A percentile compares a stretch with the other conserved stretches of the same genome.
phyloP scores from a whole-genome alignment of 805 yeast genomes.

The Danielia oregonensis region DNA sequence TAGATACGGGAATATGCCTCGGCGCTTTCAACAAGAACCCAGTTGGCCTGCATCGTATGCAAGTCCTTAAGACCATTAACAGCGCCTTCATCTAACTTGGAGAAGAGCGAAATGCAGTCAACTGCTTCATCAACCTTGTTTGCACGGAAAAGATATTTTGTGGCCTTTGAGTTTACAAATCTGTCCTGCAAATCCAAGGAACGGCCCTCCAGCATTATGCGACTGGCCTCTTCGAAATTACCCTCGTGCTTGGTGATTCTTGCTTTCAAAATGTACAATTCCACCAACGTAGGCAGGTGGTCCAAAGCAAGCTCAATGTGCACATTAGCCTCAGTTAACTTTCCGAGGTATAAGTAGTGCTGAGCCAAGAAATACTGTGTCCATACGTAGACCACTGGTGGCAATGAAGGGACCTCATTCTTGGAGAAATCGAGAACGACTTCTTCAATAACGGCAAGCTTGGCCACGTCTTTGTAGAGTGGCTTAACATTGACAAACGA shows the following conservation, averaged over 20 bases:
- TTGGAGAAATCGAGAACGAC: conserved; percentile 50
- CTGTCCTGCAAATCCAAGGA: conserved; percentile 82
- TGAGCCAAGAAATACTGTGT: conserved; percentile 73
- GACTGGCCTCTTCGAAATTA: conserved; percentile 58
- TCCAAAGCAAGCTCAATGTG: conserved; percentile 59
- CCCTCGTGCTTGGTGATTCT: conserved; percentile 73
- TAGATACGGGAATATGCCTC: conserved; percentile 71
- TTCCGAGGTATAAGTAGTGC: conserved; percentile 58
- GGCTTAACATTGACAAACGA: conserved; percentile 84
- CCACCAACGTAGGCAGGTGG: conserved; percentile 83
- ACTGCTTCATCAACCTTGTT: conserved; percentile 71
- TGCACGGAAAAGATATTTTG: conserved; percentile 78
- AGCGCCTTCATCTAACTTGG: conserved; percentile 70
- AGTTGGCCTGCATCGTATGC: conserved; percentile 84
- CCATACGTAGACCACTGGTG: conserved; percentile 59
- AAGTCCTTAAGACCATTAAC: conserved; percentile 84
- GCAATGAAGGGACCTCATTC: conserved; percentile 21
- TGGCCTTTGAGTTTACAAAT: conserved; percentile 83
- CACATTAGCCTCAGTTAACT: conserved; percentile 51
- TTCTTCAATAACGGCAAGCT: conserved; percentile 44
- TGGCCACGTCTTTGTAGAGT: conserved; percentile 49
- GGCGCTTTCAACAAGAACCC: conserved; percentile 84
- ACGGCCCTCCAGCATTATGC: conserved; percentile 66
- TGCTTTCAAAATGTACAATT: conserved; percentile 75
- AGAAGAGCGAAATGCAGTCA: conserved; percentile 70